Conservation (phyloP, 495 filamentous ascomycete species). For the Oidiodendron maius region DNA sequence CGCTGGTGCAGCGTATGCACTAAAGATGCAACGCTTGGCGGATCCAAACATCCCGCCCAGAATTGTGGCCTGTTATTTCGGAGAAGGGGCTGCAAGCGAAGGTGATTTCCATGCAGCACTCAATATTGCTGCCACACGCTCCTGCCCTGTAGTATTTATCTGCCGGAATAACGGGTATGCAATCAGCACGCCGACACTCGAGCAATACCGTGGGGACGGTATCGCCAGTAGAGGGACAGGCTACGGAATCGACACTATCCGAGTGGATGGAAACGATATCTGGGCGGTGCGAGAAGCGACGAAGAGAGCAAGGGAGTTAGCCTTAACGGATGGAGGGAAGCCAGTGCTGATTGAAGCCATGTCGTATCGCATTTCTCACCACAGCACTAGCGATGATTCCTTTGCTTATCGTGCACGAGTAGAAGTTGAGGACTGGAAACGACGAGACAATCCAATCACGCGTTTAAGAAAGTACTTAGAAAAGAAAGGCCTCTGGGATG, state of each 20-base stretch:
- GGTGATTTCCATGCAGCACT: slow-evolving; percentile 97
- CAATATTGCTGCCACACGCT: slow-evolving; percentile 91
- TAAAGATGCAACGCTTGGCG: slow-evolving; percentile 77
- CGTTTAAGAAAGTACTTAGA: slow-evolving; percentile 90
- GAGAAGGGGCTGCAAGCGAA: slow-evolving; percentile 95
- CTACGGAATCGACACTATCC: slow-evolving; percentile 94
- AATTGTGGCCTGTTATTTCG: slow-evolving; percentile 87
- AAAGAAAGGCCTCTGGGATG: slow-evolving; percentile 72
- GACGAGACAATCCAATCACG: slow-evolving; percentile 90
- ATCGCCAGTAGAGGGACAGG: slow-evolving; percentile 93
- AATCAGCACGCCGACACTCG: slow-evolving; percentile 88
- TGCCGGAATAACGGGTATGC: slow-evolving; percentile 98
- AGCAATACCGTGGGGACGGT: slow-evolving; percentile 95
- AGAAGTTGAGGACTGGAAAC: slow-evolving; percentile 98
- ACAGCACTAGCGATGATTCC: slow-evolving; percentile 96
- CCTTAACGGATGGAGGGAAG: slow-evolving; percentile 54
- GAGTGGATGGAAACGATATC: slow-evolving; percentile 96
- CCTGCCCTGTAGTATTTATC: slow-evolving; percentile 88
- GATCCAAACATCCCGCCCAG: slow-evolving; percentile 60
- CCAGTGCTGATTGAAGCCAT: slow-evolving; percentile 86
- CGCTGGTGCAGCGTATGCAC: slow-evolving; percentile 85
- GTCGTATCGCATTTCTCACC: slow-evolving; percentile 95
- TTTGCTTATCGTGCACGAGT: slow-evolving; percentile 92
- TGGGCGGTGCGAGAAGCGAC: slow-evolving; percentile 88
- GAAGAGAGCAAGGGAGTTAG: slow-evolving; percentile 64